Conservation (phyloP, 495 filamentous ascomycete genomes). For the Trichoderma orchidacearum region DNA sequence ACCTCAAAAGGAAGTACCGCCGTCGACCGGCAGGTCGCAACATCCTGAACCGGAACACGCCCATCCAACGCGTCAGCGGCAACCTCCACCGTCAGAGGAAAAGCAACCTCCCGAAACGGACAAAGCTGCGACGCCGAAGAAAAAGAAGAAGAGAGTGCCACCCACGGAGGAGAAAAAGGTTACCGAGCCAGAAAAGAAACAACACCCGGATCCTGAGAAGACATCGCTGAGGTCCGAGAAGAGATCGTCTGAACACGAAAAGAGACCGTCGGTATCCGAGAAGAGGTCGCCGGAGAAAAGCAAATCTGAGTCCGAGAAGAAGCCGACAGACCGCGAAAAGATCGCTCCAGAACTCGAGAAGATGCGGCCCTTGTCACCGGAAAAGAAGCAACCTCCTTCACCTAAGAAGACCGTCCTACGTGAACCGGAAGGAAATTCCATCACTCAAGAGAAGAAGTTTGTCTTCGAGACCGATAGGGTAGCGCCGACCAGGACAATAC, state of each 20-base stretch:
- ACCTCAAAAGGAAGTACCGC: slow-evolving; percentile 4
- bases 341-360: slow-evolving; percentile 8
- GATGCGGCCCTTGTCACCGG: background rate
- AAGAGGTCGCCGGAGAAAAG: slow-evolving; percentile 12
- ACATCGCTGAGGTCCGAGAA: background rate
- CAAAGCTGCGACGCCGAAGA: background rate
- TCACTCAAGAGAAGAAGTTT: background rate
- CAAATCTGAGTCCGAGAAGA: slow-evolving; percentile 54
- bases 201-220: background rate
- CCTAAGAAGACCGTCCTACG: no score
- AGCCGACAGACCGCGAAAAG: slow-evolving; percentile 50
- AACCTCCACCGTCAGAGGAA: slow-evolving; percentile 8
- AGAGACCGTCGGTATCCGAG: slow-evolving; percentile 12
- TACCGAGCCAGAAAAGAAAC: background rate
- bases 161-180: background rate
- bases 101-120: background rate
- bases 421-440: no score
- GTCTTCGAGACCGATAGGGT: background rate
- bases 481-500: background rate
- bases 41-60: slow-evolving; percentile 1
- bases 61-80: slow-evolving; percentile 1
- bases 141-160: background rate
- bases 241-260: no score
- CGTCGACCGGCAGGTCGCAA: background rate
- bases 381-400: background rate